Evolutionary conservation across 345 rosid species (phyloP).

Genomic region (Reutealis trisperma): DNA sequence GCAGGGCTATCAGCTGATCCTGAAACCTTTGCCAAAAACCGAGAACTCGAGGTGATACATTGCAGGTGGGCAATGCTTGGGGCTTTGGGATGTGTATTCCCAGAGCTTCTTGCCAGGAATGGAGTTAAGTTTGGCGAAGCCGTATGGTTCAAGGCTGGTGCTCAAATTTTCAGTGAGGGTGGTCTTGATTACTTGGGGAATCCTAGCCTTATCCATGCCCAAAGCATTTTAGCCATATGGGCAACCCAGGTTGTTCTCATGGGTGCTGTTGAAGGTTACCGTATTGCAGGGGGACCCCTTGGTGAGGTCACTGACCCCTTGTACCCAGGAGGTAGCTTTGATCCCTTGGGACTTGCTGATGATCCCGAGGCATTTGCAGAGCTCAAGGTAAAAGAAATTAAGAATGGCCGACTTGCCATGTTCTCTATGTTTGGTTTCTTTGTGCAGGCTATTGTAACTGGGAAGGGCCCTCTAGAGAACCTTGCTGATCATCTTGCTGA

Average conservation of each 20-base stretch:
- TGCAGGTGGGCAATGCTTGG: slow-evolving; percentile 53
- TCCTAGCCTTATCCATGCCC: slow-evolving; percentile 50
- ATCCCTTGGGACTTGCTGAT: slow-evolving; percentile 51
- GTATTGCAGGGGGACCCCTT: slow-evolving; percentile 50
- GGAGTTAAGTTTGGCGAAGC: slow-evolving; percentile 56
- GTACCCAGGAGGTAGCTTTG: slow-evolving; percentile 55
- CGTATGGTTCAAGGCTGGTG: slow-evolving; percentile 53
- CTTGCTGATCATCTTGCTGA: slow-evolving; percentile 44
- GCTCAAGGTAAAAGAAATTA: slow-evolving; percentile 48
- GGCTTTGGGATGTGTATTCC: slow-evolving; percentile 51
- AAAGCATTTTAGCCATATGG: slow-evolving; percentile 53
- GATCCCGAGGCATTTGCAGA: slow-evolving; percentile 52
- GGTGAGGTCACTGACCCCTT: slow-evolving; percentile 48
- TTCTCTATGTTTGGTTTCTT: slow-evolving; percentile 58
- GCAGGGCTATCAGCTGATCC: slow-evolving; percentile 59
- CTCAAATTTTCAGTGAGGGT: slow-evolving; percentile 48
- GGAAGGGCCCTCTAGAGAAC: slow-evolving; percentile 49
- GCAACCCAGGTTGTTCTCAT: slow-evolving; percentile 45
- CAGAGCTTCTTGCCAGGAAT: slow-evolving; percentile 45
- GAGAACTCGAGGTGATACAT: slow-evolving; percentile 56
- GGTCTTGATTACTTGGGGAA: slow-evolving; percentile 48
- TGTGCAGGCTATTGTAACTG: slow-evolving; percentile 54
- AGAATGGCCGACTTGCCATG: slow-evolving; percentile 50
- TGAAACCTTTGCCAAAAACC: slow-evolving; percentile 52
- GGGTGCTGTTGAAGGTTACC: slow-evolving; percentile 55